phyloP scores from a whole-genome alignment of 352 stramenopile genomes.

The Phytopythium mirpurense region DNA sequence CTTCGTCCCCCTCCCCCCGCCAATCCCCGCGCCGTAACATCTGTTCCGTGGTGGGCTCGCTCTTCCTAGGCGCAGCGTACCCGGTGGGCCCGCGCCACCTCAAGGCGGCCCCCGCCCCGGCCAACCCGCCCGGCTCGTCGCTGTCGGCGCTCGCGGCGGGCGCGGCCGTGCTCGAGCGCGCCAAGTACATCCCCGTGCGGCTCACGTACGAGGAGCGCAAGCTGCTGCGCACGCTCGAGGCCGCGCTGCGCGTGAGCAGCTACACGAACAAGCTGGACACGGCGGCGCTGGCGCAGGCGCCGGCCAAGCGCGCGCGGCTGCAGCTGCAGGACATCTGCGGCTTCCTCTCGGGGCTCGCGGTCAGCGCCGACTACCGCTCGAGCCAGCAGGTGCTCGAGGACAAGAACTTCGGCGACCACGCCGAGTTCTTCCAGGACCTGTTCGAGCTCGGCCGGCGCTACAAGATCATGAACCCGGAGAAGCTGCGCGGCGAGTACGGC shows the following conservation, averaged over 20 bases:
- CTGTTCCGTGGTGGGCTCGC: conserved; percentile 86
- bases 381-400: conserved; percentile 86
- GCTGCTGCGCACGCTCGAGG: conserved; percentile 92
- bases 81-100: conserved; percentile 19
- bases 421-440: conserved; percentile 86
- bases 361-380: conserved; percentile 84
- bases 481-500: conserved; percentile 96
- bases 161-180: conserved; percentile 79
- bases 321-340: conserved; percentile 91
- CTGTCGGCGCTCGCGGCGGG: conserved; percentile 5
- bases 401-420: conserved; percentile 88
- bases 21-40: conserved; percentile 61
- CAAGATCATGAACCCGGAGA: conserved; percentile 99
- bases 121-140: conserved; percentile 3
- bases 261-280: conserved; percentile 94
- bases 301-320: conserved; percentile 77
- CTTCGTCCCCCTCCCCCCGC: conserved; percentile 14
- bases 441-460: conserved; percentile 95
- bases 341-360: conserved; percentile 90
- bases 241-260: conserved; percentile 89
- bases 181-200: conserved; percentile 96
- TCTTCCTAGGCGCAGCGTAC: conserved; percentile 70
- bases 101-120: conserved; percentile 8
- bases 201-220: conserved; percentile 94
- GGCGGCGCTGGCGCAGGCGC: conserved; percentile 39